phyloP scores from a whole-genome alignment of 2,329 filamentous ascomycete genomes.

The Beauveria rudraprayagi region DNA sequence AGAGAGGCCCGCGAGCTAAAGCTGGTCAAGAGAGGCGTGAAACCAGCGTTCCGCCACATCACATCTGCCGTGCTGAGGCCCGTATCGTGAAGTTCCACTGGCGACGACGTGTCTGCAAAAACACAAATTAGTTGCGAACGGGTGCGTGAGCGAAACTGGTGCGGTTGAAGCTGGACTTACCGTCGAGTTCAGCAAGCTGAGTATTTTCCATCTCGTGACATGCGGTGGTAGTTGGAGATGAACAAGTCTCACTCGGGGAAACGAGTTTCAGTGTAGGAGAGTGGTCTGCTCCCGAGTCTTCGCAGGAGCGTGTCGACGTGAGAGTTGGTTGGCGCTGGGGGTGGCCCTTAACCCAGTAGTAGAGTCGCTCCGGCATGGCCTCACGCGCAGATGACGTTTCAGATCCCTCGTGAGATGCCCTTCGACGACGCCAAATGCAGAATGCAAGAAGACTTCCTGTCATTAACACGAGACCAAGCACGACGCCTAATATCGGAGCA shows the following conservation, averaged over 20 bases:
- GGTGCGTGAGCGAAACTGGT: neutral
- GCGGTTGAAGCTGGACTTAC: conserved; percentile 24
- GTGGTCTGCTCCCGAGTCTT: neutral
- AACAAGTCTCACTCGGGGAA: neutral
- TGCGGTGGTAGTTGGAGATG: neutral
- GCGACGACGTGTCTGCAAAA: conserved; percentile 33
- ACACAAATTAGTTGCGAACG: neutral
- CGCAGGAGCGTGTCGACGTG: neutral
- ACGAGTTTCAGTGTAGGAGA: neutral
- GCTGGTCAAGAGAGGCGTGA: conserved; percentile 16
- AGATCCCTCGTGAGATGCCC: neutral
- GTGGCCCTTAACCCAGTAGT: conserved; percentile 45
- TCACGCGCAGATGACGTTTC: conserved; percentile 20
- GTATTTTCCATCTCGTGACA: conserved; percentile 35
- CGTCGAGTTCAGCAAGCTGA: conserved; percentile 38
- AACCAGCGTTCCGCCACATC: conserved; percentile 25
- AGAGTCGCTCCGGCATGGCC: conserved; percentile 35
- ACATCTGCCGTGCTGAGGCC: conserved; percentile 32
- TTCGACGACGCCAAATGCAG: conserved; percentile 40
- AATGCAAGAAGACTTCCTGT: conserved; percentile 42
- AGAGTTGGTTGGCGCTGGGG: conserved; percentile 9
- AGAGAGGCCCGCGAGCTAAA: neutral
- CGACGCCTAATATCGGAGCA: conserved; percentile 53
- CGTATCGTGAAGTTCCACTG: conserved; percentile 38
- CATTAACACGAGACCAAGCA: conserved; percentile 50